A percentile compares a stretch with the other conserved stretches of the same genome.
phyloP scores from a whole-genome alignment of 2,329 filamentous ascomycete genomes.

The Clarireedia paspali region DNA sequence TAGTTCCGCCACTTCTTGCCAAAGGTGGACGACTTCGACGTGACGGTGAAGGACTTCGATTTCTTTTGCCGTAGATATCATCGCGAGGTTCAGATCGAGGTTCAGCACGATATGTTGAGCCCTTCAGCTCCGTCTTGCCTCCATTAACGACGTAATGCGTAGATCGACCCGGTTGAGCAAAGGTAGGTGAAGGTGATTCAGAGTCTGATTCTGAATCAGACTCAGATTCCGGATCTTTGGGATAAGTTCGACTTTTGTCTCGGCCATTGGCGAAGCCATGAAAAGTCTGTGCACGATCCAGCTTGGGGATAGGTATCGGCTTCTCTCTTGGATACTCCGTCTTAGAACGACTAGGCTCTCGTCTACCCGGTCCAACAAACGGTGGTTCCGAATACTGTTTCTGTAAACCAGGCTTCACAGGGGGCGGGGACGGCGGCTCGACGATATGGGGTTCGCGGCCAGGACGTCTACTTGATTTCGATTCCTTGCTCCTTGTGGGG shows the following conservation, averaged over 20 bases:
- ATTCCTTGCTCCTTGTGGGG: slow-evolving; percentile 15
- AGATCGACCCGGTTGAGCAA: slow-evolving; percentile 4
- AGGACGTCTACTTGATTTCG: slow-evolving; percentile 8
- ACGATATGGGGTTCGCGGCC: slow-evolving; percentile 16
- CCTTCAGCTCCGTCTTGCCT: slow-evolving; percentile 13
- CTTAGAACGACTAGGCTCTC: slow-evolving; percentile 25
- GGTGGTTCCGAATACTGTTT: slow-evolving; percentile 25
- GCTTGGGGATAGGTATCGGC: slow-evolving; percentile 13
- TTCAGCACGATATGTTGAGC: slow-evolving; percentile 12
- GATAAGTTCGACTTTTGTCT: slow-evolving; percentile 15
- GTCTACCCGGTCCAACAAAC: slow-evolving; percentile 12
- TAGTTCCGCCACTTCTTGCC: slow-evolving; percentile 5
- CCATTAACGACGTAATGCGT: slow-evolving; percentile 14
- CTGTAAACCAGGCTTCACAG: slow-evolving; percentile 21
- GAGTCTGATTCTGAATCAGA: slow-evolving; percentile 4
- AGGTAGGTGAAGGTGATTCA: slow-evolving; percentile 2
- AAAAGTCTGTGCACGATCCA: slow-evolving; percentile 26
- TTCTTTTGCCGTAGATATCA: slow-evolving; percentile 15
- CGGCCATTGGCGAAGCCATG: slow-evolving; percentile 12
- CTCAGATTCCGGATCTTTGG: background rate
- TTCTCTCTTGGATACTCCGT: slow-evolving; percentile 24
- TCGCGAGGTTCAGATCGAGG: slow-evolving; percentile 5
- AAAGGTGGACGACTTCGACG: slow-evolving; percentile 14
- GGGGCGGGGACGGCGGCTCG: slow-evolving; percentile 21
- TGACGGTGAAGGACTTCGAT: slow-evolving; percentile 21